These are phyloP conservation scores for Ophiostoma australiae DNA, from an alignment of 2,329 filamentous ascomycete species.

Conservation along the genomic window DNA sequence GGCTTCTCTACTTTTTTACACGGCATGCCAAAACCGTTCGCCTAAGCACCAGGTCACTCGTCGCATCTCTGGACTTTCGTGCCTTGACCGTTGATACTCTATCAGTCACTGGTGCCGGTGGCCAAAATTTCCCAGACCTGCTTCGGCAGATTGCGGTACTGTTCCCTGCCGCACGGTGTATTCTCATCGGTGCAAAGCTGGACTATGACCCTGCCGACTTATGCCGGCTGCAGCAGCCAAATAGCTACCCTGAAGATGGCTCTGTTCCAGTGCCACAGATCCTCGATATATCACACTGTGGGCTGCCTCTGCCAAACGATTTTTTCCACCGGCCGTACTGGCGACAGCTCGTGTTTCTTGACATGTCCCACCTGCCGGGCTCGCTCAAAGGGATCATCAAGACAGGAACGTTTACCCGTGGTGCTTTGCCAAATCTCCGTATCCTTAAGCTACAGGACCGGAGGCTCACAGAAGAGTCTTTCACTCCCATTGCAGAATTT, in stretches of 20 bases:
- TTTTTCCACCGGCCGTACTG: slow-evolving; percentile 40
- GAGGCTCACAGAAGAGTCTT: slow-evolving; percentile 42
- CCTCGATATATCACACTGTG: slow-evolving; percentile 44
- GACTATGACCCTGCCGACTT: slow-evolving; percentile 43
- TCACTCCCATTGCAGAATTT: slow-evolving; percentile 37
- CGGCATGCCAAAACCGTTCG: slow-evolving; percentile 36
- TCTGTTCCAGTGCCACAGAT: slow-evolving; percentile 34
- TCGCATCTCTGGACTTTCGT: slow-evolving; percentile 47
- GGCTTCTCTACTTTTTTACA: slow-evolving; percentile 47
- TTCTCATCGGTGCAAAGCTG: slow-evolving; percentile 46
- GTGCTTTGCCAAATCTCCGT: slow-evolving; percentile 43
- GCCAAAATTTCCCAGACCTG: slow-evolving; percentile 37
- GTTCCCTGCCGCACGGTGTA: slow-evolving; percentile 43
- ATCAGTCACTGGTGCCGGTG: slow-evolving; percentile 40
- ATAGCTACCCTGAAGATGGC: slow-evolving; percentile 17
- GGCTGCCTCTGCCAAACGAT: slow-evolving; percentile 37
- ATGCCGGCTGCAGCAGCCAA: slow-evolving; percentile 5
- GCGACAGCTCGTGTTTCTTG: slow-evolving; percentile 46
- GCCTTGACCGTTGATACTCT: slow-evolving; percentile 37
- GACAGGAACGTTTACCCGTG: slow-evolving; percentile 25
- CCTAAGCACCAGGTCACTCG: slow-evolving; percentile 40
- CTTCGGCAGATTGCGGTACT: slow-evolving; percentile 38
- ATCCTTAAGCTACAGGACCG: slow-evolving; percentile 48
- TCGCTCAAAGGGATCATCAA: slow-evolving; percentile 37
- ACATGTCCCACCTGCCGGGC: slow-evolving; percentile 47